Evolutionary conservation across 2,329 filamentous ascomycete species (phyloP), one percentile per base, ranked within the genome.

Genomic region (Xylaria sp.): DNA sequence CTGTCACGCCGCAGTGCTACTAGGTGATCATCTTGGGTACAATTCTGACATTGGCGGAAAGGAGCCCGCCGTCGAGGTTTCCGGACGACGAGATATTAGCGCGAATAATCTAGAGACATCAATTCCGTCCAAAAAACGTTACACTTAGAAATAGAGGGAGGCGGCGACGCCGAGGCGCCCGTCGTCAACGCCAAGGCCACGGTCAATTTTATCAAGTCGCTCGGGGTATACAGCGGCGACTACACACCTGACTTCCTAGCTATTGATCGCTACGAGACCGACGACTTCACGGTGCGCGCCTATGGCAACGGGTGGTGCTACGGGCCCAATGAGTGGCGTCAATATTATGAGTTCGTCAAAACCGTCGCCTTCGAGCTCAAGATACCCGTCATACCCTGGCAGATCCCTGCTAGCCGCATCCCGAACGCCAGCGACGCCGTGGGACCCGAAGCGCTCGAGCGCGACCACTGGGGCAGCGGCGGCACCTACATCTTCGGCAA

Each of bases 401-500:
- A 27, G 41, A 44, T 44, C 23, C 31, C 47, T 19, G 47, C 47
- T 13, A 49, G 47, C 47, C 31, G 47, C 31, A 49, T 49, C 31
- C 47, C 47, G 17, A 3, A 37, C 6, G 31, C 9, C 5, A 8
- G n/a, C 47, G 47, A 49, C 29, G 7, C 9, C 17, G 47, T 37
- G 47, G 37, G n/a, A 9, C 4, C 13, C 5, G 47, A 3, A n/a
- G 15, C 17, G 19, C 47, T 49, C 17, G 47, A 49, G 31, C 17
- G 11, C 31, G 47, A 49, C 31, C 47, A 49, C 9, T 49, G 47
- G 31, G 47, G 31, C 11, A 49, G 29, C 11, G 47, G 47, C 19
- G 47, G 47, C 23, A 49, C 47, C 19, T 49, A 49, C 13, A 49
- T 49, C 19, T 49, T 49, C 31, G 47, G 47, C 17, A 31, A 49